Evolutionary conservation across 2,329 filamentous ascomycete genomes (phyloP).

Genomic region (Teratosphaeriaceae sp.): DNA sequence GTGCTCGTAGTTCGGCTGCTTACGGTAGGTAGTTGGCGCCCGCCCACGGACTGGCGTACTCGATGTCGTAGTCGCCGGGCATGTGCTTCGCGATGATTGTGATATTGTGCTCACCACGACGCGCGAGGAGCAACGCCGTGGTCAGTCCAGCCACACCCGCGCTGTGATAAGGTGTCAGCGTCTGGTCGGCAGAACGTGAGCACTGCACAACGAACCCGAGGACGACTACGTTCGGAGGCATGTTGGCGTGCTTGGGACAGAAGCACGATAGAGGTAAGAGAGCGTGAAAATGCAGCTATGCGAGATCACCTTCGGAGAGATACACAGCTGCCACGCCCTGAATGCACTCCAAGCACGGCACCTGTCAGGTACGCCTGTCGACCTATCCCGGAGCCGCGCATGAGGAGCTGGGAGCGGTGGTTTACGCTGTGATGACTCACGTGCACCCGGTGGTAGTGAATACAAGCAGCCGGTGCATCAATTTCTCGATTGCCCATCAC

Average conservation of each 20-base stretch:
- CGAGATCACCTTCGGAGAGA: neutral
- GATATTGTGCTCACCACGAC: slow-evolving; percentile 50
- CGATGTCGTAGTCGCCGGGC: slow-evolving; percentile 86
- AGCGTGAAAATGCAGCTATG: neutral
- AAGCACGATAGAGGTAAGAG: neutral
- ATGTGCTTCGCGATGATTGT: slow-evolving; percentile 81
- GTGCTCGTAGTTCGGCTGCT: slow-evolving; percentile 3
- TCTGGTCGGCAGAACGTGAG: neutral
- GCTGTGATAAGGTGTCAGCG: slow-evolving; percentile 12
- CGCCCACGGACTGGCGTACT: slow-evolving; percentile 87
- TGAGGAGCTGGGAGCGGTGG: no score
- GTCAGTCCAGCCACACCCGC: slow-evolving; percentile 62
- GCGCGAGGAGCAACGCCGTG: slow-evolving; percentile 56
- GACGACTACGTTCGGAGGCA: slow-evolving; percentile 37
- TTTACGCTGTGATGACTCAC: no score
- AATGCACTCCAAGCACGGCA: no score
- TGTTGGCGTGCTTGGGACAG: neutral
- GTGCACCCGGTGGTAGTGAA: no score
- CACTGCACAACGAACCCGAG: slow-evolving; percentile 36
- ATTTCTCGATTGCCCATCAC: no score
- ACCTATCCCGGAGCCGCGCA: no score
- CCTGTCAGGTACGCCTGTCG: no score
- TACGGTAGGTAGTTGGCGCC: slow-evolving; percentile 69
- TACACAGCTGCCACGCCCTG: no score
- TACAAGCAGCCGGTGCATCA: no score